A percentile compares a stretch with the other conserved stretches of the same genome.
Evolutionary conservation across 768 basidiomycete genomes (phyloP).

Genomic region (Suillus plorans): DNA sequence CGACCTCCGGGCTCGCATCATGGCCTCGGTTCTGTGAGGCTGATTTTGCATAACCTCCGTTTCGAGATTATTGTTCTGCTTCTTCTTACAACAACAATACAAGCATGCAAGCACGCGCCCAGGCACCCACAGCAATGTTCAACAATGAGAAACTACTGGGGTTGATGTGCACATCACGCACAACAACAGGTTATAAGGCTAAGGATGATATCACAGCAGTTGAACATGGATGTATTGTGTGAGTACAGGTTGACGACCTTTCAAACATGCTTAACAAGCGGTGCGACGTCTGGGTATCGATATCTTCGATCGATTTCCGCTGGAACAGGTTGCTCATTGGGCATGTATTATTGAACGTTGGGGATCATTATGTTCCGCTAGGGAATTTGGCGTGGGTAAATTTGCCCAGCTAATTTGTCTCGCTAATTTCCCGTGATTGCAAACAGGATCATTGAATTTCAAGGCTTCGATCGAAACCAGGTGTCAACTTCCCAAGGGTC

Average conservation of each 20-base stretch:
- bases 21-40: conserved; percentile 12
- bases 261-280: not conserved
- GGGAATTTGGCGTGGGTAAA: no score
- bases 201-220: conserved; percentile 24
- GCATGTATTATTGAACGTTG: not conserved
- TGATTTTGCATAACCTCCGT: conserved; percentile 17
- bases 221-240: conserved; percentile 3
- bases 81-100: conserved; percentile 16
- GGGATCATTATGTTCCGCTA: not conserved
- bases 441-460: no score
- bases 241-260: not conserved
- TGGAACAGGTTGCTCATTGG: not conserved
- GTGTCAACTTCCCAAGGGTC: no score
- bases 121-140: conserved; percentile 2
- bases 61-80: conserved; percentile 4
- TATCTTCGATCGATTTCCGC: not conserved
- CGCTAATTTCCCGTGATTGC: no score
- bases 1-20: not conserved
- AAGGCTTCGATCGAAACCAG: no score
- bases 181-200: conserved; percentile 19
- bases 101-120: conserved; percentile 9
- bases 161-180: conserved; percentile 6
- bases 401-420: no score
- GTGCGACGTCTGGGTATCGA: not conserved
- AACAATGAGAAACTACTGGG: conserved; percentile 10